These are phyloP conservation scores for Curvularia lunata DNA, from an alignment of 2,329 filamentous ascomycete species.

Conservation along the genomic window DNA sequence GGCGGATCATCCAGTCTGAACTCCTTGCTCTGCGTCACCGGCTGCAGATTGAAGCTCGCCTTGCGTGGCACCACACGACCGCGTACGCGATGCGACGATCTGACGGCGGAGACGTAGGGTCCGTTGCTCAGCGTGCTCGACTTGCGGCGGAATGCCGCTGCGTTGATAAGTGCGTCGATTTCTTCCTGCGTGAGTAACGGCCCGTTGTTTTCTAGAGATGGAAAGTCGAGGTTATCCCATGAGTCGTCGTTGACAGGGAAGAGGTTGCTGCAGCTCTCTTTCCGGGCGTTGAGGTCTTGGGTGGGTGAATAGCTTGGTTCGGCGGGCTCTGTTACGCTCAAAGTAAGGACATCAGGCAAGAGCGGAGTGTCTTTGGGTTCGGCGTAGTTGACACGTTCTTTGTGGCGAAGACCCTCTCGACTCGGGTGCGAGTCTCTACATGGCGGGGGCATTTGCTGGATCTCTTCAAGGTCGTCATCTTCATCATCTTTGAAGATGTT, in stretches of 20 bases:
- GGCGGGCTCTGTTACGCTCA: not conserved
- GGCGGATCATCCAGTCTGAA: constrained; percentile 25
- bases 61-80: constrained; percentile 1
- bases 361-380: not conserved
- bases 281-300: not conserved
- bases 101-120: constrained; percentile 8
- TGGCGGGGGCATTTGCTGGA: not conserved
- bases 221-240: constrained; percentile 4
- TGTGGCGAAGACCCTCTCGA: constrained; percentile 19
- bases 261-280: constrained; percentile 6
- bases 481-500: not conserved
- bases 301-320: not conserved
- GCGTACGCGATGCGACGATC: not conserved
- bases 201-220: not conserved
- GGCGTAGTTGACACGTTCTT: constrained; percentile 21
- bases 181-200: not conserved
- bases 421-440: not conserved
- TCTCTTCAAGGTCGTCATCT: constrained; percentile 1
- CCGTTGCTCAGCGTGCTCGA: constrained; percentile 17
- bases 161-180: constrained; percentile 3
- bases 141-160: constrained; percentile 10
- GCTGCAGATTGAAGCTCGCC: constrained; percentile 25
- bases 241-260: constrained; percentile 1
- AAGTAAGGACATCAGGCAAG: not conserved
- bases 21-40: constrained; percentile 23